phyloP scores from a whole-genome alignment of 2,329 filamentous ascomycete species.

The Aspergillus latus region DNA sequence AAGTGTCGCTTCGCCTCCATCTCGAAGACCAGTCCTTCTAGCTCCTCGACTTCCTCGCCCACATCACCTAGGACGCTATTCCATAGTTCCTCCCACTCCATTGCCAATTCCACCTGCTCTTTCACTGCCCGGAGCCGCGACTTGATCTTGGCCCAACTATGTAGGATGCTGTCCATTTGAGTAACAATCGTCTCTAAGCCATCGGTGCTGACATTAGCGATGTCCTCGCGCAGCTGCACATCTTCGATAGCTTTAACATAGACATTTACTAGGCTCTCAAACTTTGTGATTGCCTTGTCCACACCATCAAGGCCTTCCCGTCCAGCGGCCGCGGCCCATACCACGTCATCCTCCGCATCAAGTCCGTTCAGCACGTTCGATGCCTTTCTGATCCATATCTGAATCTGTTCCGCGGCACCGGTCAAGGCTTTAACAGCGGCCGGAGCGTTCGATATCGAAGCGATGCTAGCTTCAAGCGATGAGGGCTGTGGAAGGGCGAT shows the following conservation, averaged over 20 bases:
- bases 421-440: conserved; percentile 80
- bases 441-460: conserved; percentile 78
- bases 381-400: conserved; percentile 90
- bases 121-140: conserved; percentile 75
- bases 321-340: conserved; percentile 90
- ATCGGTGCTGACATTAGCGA: conserved; percentile 66
- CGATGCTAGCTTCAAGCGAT: conserved; percentile 77
- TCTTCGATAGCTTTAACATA: conserved; percentile 95
- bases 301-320: conserved; percentile 55
- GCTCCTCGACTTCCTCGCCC: conserved; percentile 78
- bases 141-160: conserved; percentile 82
- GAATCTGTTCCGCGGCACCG: conserved; percentile 87
- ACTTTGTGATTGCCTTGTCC: conserved; percentile 71
- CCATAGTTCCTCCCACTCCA: conserved; percentile 99
- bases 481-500: conserved; percentile 84
- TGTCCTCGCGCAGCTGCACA: conserved; percentile 76
- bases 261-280: conserved; percentile 85
- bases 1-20: conserved; percentile 96
- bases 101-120: conserved; percentile 88
- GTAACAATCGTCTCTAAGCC: conserved; percentile 73
- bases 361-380: conserved; percentile 83
- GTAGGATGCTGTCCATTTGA: conserved; percentile 85
- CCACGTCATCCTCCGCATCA: conserved; percentile 94
- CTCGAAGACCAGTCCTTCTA: conserved; percentile 83
- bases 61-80: conserved; percentile 91